Base-by-base conservation (phyloP, 2,329 filamentous ascomycete species). In the Colletotrichum filicis region DNA sequence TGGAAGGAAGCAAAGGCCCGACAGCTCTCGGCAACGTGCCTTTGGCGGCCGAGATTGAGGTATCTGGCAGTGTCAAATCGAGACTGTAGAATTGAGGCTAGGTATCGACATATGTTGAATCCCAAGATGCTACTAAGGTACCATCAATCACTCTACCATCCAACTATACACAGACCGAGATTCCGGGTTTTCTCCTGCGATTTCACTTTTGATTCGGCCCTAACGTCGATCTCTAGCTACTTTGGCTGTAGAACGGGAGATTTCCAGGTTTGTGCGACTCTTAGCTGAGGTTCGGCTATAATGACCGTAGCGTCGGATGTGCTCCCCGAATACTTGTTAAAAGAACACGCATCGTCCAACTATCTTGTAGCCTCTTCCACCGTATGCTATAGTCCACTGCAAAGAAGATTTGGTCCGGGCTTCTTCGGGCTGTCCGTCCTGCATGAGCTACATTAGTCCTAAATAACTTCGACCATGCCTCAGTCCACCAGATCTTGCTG, bases 11-110 rank as follows among this genome's bases (percentile, higher is more conserved):
- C 16, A 49, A 57, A 26, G 71, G 76, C 1, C 11, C 37, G 9
- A 57, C 76, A 49, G 76, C 76, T 19, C 49, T 76, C 58, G 59
- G 37, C 4, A 78, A 77, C 42, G 53, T 76, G 6, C 42, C 69
- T 3, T 24, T 78, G 52, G 61, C 70, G 30, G 49, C 58, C 49
- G 35, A 49, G 28, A 19, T 32, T 0, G 56, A 58, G 19, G 9
- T 58, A 19, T 9, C 14, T 19, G 56, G 56, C 3, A 16, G 19
- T 32, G 19, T 28, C 5, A 58, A 58, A n/a, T 7, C 24, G 12
- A 58, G 28, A 5, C 3, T 58, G 28, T 58, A 32, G 28, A 12
- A 12, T 35, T 5, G 8, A 49, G 19, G 8, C 37, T 22, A 49
- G 42, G 19, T 22, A 3, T 22, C 19, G 19, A 22, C 42, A 49